phyloP scores from a whole-genome alignment of 345 rosid genomes.

The Gynandropsis gynandra region DNA sequence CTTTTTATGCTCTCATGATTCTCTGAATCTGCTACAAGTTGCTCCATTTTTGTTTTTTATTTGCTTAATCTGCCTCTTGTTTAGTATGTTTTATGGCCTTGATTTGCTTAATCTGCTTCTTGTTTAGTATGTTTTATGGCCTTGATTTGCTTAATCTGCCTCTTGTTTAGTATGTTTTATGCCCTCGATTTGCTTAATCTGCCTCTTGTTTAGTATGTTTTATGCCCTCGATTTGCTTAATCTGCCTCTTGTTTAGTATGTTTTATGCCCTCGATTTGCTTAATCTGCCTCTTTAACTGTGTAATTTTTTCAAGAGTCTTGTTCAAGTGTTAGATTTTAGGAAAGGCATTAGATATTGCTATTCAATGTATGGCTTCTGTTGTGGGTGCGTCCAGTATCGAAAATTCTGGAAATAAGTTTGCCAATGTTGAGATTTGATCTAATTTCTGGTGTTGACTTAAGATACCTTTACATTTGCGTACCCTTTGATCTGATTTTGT shows the following conservation, averaged over 20 bases:
- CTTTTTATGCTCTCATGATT: not conserved
- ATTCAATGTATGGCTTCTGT: no score
- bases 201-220: not conserved
- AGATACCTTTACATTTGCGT: no score
- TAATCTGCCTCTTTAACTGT: not conserved
- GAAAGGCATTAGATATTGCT: no score
- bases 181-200: not conserved
- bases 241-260: constrained; percentile 7
- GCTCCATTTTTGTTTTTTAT: not conserved
- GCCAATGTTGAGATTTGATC: not conserved
- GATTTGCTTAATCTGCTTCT: not conserved
- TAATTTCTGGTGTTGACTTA: constrained; percentile 9
- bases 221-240: not conserved
- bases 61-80: not conserved
- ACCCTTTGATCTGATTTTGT: no score
- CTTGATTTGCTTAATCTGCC: not conserved
- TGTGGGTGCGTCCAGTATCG: no score
- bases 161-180: not conserved
- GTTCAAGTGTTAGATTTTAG: no score
- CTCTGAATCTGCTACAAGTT: not conserved
- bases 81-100: no score
- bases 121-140: no score
- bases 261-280: constrained; percentile 1
- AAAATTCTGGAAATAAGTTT: not conserved
- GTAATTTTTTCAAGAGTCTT: no score